Percentiles rank a stretch among this genome's conserved stretches.
These are phyloP conservation scores for Podila clonocystis DNA, from an alignment of 192 early-diverging fungal genomes.

Conservation along the genomic window DNA sequence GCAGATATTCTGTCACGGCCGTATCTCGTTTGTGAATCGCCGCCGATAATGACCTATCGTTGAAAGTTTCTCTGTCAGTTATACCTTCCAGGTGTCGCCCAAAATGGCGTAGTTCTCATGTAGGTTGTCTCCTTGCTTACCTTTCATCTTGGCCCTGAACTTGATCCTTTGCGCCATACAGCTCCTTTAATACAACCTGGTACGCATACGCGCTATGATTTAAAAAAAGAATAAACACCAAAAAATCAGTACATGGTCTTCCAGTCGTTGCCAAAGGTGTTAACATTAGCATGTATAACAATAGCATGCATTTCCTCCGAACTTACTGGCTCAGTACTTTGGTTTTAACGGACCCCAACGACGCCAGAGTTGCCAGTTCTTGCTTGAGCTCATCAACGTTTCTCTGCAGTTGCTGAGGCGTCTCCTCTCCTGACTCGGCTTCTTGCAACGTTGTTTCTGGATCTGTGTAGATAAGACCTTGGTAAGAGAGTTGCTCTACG, in stretches of 20 bases:
- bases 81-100: background rate
- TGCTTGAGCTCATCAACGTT: conserved; percentile 26
- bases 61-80: background rate
- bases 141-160: conserved; percentile 6
- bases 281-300: background rate
- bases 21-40: conserved; percentile 25
- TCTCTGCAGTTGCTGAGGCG: background rate
- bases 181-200: conserved; percentile 19
- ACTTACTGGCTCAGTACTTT: conserved; percentile 15
- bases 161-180: conserved; percentile 11
- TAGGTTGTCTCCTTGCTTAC: background rate
- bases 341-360: conserved; percentile 9
- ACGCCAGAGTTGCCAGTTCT: conserved; percentile 4
- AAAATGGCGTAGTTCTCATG: background rate
- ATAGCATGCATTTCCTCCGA: background rate
- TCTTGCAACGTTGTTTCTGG: background rate
- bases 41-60: conserved; percentile 9
- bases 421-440: background rate
- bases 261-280: too few relatives aligned
- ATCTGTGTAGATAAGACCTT: background rate
- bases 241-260: background rate
- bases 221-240: background rate
- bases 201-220: conserved; percentile 18
- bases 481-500: background rate
- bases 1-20: conserved; percentile 29